Conservation (phyloP, 2,329 filamentous ascomycete genomes). For the Emergomyces orientalis region DNA sequence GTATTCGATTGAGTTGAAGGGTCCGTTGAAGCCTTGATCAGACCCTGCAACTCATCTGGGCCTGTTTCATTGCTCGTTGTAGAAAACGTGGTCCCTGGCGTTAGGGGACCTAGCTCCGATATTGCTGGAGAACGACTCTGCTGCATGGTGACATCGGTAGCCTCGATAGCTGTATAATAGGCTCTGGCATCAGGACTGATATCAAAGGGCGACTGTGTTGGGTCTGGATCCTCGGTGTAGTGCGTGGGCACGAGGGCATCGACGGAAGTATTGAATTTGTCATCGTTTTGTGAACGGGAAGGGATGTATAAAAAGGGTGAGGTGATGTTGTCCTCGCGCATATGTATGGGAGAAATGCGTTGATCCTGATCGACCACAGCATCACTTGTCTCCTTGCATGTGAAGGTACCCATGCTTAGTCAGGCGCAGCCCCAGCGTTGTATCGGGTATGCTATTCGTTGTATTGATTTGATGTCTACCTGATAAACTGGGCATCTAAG, state of each 20-base stretch:
- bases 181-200: slow-evolving; percentile 17
- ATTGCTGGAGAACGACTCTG: slow-evolving; percentile 8
- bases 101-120: slow-evolving; percentile 10
- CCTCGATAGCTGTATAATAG: slow-evolving; percentile 18
- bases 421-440: not conserved
- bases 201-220: slow-evolving; percentile 12
- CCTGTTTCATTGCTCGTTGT: slow-evolving; percentile 6
- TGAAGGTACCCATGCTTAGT: slow-evolving; percentile 14
- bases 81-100: slow-evolving; percentile 10
- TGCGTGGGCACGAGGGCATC: slow-evolving; percentile 11
- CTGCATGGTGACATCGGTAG: slow-evolving; percentile 14
- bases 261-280: slow-evolving; percentile 4
- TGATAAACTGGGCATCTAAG: not conserved
- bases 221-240: slow-evolving; percentile 10
- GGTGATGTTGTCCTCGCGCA: slow-evolving; percentile 3
- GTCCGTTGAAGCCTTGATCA: slow-evolving; percentile 1
- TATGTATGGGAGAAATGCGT: slow-evolving; percentile 7
- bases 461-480: not conserved
- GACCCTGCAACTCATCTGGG: slow-evolving; percentile 7
- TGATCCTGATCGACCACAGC: slow-evolving; percentile 3
- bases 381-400: slow-evolving; percentile 12
- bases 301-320: slow-evolving; percentile 14
- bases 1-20: not conserved
- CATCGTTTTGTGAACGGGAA: slow-evolving; percentile 7
- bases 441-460: not conserved